phyloP scores from a whole-genome alignment of 2,329 filamentous ascomycete genomes.

The Pseudogymnoascus destructans region DNA sequence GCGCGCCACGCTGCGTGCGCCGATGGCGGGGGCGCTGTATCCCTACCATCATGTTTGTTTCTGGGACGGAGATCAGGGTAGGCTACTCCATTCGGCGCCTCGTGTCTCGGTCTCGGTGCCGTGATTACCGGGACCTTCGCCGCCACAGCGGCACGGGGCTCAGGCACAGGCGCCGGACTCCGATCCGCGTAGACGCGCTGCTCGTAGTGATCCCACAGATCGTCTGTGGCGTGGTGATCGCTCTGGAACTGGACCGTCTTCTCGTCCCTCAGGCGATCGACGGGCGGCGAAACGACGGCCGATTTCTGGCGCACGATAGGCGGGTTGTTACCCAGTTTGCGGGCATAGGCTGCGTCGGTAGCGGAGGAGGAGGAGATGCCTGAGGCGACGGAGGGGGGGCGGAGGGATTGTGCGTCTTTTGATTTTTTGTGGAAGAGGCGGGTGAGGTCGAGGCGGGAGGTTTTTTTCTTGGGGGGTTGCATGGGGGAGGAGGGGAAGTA shows the following conservation, averaged over 20 bases:
- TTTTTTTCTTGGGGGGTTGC: slow-evolving; percentile 20
- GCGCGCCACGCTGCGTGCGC: not conserved
- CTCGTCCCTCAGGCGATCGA: not conserved
- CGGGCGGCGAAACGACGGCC: not conserved
- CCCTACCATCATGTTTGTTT: not conserved
- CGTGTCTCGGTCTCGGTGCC: not conserved
- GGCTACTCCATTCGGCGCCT: not conserved
- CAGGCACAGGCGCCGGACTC: not conserved
- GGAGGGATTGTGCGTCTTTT: not conserved
- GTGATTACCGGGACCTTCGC: not conserved
- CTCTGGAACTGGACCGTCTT: not conserved
- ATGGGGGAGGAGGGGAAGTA: not conserved
- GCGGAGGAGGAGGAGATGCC: not conserved
- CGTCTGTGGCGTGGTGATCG: not conserved
- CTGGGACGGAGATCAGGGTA: not conserved
- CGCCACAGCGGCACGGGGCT: not conserved
- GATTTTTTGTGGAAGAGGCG: slow-evolving; percentile 14
- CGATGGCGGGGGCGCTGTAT: not conserved
- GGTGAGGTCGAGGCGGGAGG: slow-evolving; percentile 22
- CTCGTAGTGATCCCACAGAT: not conserved
- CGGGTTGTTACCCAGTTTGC: not conserved
- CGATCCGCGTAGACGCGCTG: not conserved
- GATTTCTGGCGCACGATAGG: not conserved
- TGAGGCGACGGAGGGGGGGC: not conserved
- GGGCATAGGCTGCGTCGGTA: not conserved